These are phyloP conservation scores for Aspergillus homomorphus DNA, from an alignment of 495 filamentous ascomycete genomes.

Conservation along the genomic window DNA sequence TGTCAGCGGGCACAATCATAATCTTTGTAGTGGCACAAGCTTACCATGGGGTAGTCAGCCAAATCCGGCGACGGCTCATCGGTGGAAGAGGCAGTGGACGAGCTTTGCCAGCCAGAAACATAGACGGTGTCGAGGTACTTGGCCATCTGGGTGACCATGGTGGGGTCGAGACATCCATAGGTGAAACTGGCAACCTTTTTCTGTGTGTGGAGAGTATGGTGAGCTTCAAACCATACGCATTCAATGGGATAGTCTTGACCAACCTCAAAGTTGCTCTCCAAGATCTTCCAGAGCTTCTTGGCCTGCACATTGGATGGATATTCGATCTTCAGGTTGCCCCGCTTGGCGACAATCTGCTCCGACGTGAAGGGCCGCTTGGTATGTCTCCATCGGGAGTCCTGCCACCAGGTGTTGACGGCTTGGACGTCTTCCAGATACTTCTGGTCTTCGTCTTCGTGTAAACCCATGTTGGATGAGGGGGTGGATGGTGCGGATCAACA, in stretches of 20 bases:
- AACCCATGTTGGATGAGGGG: conserved; percentile 38
- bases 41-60: conserved; percentile 94
- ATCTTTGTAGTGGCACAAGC: conserved; percentile 21
- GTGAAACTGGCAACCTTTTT: conserved; percentile 84
- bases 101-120: conserved; percentile 98
- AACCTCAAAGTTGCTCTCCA: conserved; percentile 83
- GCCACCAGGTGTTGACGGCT: conserved; percentile 92
- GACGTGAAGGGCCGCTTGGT: conserved; percentile 92
- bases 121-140: conserved; percentile 99
- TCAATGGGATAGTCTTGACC: conserved; percentile 16
- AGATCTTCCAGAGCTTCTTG: conserved; percentile 92
- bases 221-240: conserved; percentile 5
- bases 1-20: conserved; percentile 1
- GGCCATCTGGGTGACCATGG: conserved; percentile 98
- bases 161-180: conserved; percentile 95
- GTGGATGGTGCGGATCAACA: background rate
- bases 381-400: conserved; percentile 83
- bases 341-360: conserved; percentile 94
- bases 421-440: conserved; percentile 76
- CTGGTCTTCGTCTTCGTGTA: conserved; percentile 71
- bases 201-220: conserved; percentile 38
- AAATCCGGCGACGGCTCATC: conserved; percentile 97
- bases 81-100: conserved; percentile 87
- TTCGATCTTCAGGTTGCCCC: conserved; percentile 85
- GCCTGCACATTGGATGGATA: conserved; percentile 84